Evolutionary conservation across 148 eudicot genomes (phyloP).

Genomic region (Camellia japonica): DNA sequence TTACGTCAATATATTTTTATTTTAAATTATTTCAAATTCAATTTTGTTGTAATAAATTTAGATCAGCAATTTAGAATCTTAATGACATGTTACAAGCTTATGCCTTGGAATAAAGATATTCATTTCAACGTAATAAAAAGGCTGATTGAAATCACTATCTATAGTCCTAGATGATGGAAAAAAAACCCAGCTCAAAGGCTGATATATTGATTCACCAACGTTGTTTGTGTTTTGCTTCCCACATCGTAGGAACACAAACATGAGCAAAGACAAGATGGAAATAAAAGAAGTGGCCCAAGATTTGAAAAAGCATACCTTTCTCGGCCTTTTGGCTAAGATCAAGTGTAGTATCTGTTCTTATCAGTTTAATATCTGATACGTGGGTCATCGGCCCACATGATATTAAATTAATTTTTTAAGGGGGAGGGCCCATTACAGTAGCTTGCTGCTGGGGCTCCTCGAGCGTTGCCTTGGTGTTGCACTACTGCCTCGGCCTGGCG

Average conservation of each 20-base stretch:
- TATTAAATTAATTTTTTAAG: slow-evolving; percentile 26
- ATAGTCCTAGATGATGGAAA: no score
- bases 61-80: no score
- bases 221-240: not conserved
- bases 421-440: not conserved
- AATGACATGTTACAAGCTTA: no score
- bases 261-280: not conserved
- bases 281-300: not conserved
- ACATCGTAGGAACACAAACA: not conserved
- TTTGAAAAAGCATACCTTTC: slow-evolving; percentile 33
- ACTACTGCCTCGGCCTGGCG: not conserved
- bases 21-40: no score
- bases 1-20: no score
- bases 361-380: slow-evolving; percentile 62
- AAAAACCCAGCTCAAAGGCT: no score
- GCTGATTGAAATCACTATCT: no score
- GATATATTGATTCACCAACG: no score
- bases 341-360: slow-evolving; percentile 63
- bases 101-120: no score
- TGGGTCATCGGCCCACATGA: slow-evolving; percentile 31
- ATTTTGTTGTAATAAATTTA: no score
- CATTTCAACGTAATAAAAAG: no score
- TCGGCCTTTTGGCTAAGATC: slow-evolving; percentile 69
- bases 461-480: slow-evolving; percentile 4
- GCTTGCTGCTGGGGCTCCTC: not conserved